Percentiles rank a stretch among this genome's conserved stretches.
Evolutionary conservation across 2,329 filamentous ascomycete genomes (phyloP).

Genomic region (Botryotinia globosa): DNA sequence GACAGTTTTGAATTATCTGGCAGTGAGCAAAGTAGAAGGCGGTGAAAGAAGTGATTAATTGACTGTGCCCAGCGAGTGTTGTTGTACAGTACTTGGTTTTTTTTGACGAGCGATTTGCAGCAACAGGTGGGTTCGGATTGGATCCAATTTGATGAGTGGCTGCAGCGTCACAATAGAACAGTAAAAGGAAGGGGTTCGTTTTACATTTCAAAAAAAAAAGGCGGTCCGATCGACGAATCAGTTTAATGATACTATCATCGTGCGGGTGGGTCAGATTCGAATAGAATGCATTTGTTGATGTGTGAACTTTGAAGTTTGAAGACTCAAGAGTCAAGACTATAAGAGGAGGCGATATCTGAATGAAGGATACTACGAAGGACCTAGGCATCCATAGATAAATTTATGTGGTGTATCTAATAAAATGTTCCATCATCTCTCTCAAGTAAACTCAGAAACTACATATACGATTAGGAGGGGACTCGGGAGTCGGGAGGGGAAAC

Average conservation of each 20-base stretch:
- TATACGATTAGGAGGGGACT: background rate
- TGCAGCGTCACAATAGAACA: constrained; percentile 1
- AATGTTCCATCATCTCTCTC: background rate
- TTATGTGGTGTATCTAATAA: background rate
- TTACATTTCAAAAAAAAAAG: constrained; percentile 17
- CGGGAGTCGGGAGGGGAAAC: background rate
- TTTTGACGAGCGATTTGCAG: constrained; percentile 16
- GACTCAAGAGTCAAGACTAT: background rate
- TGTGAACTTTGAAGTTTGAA: background rate
- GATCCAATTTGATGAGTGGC: constrained; percentile 11
- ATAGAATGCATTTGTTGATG: background rate
- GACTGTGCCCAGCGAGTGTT: background rate
- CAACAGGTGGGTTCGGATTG: constrained; percentile 11
- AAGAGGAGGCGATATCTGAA: background rate
- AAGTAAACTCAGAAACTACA: background rate
- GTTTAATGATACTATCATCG: constrained; percentile 4
- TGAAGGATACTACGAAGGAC: background rate
- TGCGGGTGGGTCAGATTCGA: constrained; percentile 8
- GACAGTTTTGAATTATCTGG: constrained; percentile 15
- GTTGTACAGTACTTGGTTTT: background rate
- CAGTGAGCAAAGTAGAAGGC: constrained; percentile 12
- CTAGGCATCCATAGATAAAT: background rate
- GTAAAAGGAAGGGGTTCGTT: constrained; percentile 12
- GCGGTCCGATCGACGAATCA: constrained; percentile 10
- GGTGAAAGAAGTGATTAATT: constrained; percentile 8